Percentiles rank a stretch among this genome's conserved stretches.
These are phyloP conservation scores for Myxozyma melibiosi DNA, from an alignment of 805 yeast genomes.

Conservation along the genomic window DNA sequence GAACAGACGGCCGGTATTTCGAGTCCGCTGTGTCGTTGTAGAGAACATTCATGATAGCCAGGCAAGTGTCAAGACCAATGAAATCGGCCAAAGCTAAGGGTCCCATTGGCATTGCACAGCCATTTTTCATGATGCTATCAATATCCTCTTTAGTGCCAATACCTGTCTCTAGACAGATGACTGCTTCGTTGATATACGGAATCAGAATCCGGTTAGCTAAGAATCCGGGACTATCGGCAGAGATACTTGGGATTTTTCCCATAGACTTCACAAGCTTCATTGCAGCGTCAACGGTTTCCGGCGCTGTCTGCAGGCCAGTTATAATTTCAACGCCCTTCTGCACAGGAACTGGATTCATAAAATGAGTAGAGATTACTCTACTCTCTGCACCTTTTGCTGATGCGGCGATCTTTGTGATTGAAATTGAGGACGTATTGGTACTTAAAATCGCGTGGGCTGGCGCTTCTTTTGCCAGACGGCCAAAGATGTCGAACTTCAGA, in stretches of 20 bases:
- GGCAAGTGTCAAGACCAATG: slow-evolving; percentile 49
- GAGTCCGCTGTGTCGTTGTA: slow-evolving; percentile 47
- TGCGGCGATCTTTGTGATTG: slow-evolving; percentile 49
- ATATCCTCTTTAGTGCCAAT: slow-evolving; percentile 47
- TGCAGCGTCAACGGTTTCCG: slow-evolving; percentile 41
- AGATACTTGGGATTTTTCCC: slow-evolving; percentile 46
- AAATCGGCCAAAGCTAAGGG: slow-evolving; percentile 49
- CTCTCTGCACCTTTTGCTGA: slow-evolving; percentile 47
- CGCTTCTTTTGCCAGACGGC: slow-evolving; percentile 41
- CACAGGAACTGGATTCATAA: slow-evolving; percentile 52
- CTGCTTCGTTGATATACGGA: slow-evolving; percentile 51
- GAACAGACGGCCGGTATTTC: slow-evolving; percentile 47
- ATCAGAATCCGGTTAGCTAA: slow-evolving; percentile 48
- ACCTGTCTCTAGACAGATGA: slow-evolving; percentile 46
- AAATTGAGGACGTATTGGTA: slow-evolving; percentile 49
- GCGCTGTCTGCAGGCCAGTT: slow-evolving; percentile 47
- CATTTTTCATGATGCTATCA: slow-evolving; percentile 49
- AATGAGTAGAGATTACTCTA: slow-evolving; percentile 49
- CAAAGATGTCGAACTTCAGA: slow-evolving; percentile 44
- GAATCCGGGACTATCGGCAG: slow-evolving; percentile 49
- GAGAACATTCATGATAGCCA: slow-evolving; percentile 48
- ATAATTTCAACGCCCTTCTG: slow-evolving; percentile 50
- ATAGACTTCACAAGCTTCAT: slow-evolving; percentile 41
- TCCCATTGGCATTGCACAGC: slow-evolving; percentile 53
- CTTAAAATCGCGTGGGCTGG: slow-evolving; percentile 42